phyloP scores from a whole-genome alignment of 495 filamentous ascomycete species.

The Trypethelium eluteriae region DNA sequence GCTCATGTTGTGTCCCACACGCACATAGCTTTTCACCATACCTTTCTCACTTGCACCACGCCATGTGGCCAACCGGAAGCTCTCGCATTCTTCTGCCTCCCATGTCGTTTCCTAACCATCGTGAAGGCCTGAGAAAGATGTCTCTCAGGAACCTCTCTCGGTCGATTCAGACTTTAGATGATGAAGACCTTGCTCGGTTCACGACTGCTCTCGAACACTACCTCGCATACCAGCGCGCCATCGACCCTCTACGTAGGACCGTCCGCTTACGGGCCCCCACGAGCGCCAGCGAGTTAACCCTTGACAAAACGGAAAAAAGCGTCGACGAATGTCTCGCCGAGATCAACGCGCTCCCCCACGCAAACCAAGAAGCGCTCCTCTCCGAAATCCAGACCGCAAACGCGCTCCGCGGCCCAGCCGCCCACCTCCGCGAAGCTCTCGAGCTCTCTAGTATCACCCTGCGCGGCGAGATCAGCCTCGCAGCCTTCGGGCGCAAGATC shows the following conservation, averaged over 20 bases:
- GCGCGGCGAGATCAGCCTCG: no score
- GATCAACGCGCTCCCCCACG: not conserved
- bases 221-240: not conserved
- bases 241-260: not conserved
- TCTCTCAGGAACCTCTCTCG: not conserved
- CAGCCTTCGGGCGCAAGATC: no score
- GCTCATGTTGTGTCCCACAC: not conserved
- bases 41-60: not conserved
- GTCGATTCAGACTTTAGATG: not conserved
- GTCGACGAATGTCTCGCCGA: not conserved
- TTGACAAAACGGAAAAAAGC: not conserved
- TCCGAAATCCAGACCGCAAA: not conserved
- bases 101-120: not conserved
- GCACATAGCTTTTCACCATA: not conserved
- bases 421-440: not conserved
- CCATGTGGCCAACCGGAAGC: not conserved
- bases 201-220: not conserved
- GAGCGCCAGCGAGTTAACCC: not conserved
- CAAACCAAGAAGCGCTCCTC: not conserved
- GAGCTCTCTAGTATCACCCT: no score
- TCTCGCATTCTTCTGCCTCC: not conserved
- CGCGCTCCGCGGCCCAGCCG: not conserved
- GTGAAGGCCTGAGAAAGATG: not conserved
- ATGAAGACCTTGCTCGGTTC: not conserved
- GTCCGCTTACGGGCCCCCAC: not conserved